Evolutionary conservation across 768 basidiomycete genomes (phyloP), one percentile per base, ranked within the genome.

Genomic region (Trichaptum fuscoviolaceum): DNA sequence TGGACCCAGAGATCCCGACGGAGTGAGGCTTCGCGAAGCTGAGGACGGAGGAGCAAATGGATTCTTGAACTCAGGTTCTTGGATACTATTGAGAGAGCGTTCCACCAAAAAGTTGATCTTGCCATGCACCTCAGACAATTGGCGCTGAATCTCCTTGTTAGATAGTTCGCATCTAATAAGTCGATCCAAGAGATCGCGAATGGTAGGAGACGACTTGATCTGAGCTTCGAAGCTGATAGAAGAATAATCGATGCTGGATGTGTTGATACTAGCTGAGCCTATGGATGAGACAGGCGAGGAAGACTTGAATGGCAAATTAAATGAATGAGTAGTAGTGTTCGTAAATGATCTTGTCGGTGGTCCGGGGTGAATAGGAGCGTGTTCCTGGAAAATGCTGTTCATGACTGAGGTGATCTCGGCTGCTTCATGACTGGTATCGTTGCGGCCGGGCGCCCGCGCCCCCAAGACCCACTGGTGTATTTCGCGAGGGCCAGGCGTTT

Each of bases 71-170:
- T 92, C 91, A n/a, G 89, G 89, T 66, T 87, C 83, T 17, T 75
- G 70, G 30, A 69, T 70, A 66, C 25, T 72, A 59, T 77, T 80
- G 64, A 90, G 73, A 12, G 86, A 83, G 27, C 88, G 85, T 67
- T 93, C 91, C 30, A 94, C 79, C 64, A 95, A 81, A 18, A 92
- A 71, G 72, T 89, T 86, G 67, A 94, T 85, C 78, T 94, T 95
- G 73, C 86, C 87, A 69, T 88, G 85, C 61, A 95, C 81, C 70
- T 92, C 90, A 12, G 80, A 80, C 57, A 95, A 80, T 70, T 92
- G 89, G 8, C 86, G 84, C 70, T 90, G 90, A 58, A 94, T 86
- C 71, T 93, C 88, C 34, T 86, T 83, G 10, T 85, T 84, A 8
- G 85, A 82, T 65, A 82, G 81, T 74, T 95, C 93, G 76, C 84